These are phyloP conservation scores for Cladosporium sp. DNA, from an alignment of 2,329 filamentous ascomycete genomes.

Conservation along the genomic window DNA sequence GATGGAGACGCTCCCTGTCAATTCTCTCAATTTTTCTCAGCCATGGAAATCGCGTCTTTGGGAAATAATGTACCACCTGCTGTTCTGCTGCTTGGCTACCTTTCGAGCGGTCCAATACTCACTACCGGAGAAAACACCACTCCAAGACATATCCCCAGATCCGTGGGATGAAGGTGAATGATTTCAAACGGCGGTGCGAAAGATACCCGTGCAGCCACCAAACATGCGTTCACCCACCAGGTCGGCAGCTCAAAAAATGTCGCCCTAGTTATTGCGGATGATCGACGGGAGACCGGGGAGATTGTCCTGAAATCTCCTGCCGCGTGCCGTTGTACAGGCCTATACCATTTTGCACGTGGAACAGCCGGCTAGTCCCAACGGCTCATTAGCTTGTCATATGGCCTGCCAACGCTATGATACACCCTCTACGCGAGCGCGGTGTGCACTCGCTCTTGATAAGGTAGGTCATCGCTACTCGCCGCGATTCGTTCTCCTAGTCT, in stretches of 20 bases:
- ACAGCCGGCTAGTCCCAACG: slow-evolving; percentile 15
- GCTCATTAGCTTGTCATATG: slow-evolving; percentile 17
- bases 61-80: neutral
- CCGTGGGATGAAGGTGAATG: neutral
- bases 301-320: slow-evolving; percentile 16
- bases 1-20: neutral
- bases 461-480: slow-evolving; percentile 5
- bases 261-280: slow-evolving; percentile 3
- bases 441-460: slow-evolving; percentile 11
- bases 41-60: neutral
- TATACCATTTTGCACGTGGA: slow-evolving; percentile 13
- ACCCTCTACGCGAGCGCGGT: neutral
- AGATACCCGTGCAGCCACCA: neutral
- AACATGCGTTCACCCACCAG: slow-evolving; percentile 14
- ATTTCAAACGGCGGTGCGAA: neutral
- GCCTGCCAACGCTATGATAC: slow-evolving; percentile 14
- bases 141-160: neutral
- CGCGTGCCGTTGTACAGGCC: slow-evolving; percentile 9
- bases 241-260: neutral
- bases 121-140: slow-evolving; percentile 9
- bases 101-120: neutral
- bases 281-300: slow-evolving; percentile 16
- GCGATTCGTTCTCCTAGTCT: neutral
- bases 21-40: neutral
- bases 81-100: neutral